Percentiles rank a stretch among this genome's conserved stretches.
These are phyloP conservation scores for Begonia masoniana DNA, from an alignment of 306 rosid species.

Conservation along the genomic window DNA sequence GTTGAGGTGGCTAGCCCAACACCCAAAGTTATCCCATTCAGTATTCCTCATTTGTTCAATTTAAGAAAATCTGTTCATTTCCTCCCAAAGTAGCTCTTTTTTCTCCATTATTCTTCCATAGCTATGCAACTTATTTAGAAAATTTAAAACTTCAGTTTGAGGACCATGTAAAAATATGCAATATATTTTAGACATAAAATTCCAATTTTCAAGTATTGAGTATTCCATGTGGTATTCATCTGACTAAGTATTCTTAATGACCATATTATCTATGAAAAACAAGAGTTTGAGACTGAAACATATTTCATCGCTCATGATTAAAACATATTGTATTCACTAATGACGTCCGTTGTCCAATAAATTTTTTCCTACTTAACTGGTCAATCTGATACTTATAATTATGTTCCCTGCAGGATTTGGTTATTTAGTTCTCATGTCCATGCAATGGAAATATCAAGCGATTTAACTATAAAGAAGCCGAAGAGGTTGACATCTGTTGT, in stretches of 20 bases:
- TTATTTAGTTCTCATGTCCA: conserved; percentile 18
- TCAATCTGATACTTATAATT: not conserved
- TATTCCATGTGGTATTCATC: not conserved
- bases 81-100: too few relatives aligned
- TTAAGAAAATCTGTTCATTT: too few relatives aligned
- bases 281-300: too few relatives aligned
- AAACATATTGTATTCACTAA: not conserved
- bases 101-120: too few relatives aligned
- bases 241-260: not conserved
- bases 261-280: not conserved
- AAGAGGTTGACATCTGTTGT: conserved; percentile 92
- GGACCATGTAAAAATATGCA: too few relatives aligned
- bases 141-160: too few relatives aligned
- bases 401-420: conserved; percentile 21
- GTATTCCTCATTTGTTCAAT: too few relatives aligned
- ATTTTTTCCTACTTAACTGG: not conserved
- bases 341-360: not conserved
- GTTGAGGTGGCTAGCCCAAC: too few relatives aligned
- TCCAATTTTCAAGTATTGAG: not conserved
- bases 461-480: conserved; percentile 57
- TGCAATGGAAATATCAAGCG: conserved; percentile 65
- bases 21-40: too few relatives aligned
- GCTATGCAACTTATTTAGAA: too few relatives aligned
- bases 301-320: not conserved
- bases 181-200: not conserved